Conservation (phyloP, 108 stramenopile genomes). For the Skeletonema grethae region DNA sequence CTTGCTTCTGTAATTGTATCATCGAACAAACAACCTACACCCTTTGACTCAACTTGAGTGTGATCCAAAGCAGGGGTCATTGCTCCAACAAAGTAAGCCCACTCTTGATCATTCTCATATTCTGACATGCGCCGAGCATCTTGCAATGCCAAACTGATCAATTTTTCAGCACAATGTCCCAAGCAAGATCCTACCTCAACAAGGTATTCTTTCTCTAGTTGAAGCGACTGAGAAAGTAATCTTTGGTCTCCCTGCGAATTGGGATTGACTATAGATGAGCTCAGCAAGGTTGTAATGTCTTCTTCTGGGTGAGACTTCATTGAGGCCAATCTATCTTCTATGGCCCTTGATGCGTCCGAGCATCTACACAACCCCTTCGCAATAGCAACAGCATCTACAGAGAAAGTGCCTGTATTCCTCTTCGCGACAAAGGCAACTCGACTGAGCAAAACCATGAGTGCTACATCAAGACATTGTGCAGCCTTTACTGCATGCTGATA, state of each 20-base stretch:
- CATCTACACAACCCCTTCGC: constrained; percentile 44
- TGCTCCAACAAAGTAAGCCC: constrained; percentile 38
- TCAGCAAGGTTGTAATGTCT: constrained; percentile 33
- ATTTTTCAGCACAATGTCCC: constrained; percentile 38
- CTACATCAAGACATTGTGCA: constrained; percentile 29
- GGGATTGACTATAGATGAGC: constrained; percentile 17
- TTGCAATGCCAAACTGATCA: constrained; percentile 29
- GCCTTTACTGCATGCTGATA: constrained; percentile 28
- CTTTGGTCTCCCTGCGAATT: not conserved
- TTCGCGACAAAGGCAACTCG: constrained; percentile 19
- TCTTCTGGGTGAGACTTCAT: constrained; percentile 37
- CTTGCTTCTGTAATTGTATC: not conserved
- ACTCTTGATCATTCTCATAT: constrained; percentile 9
- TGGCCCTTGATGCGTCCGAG: constrained; percentile 42
- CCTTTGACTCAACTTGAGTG: constrained; percentile 37
- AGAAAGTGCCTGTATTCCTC: constrained; percentile 14
- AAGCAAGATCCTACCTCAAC: constrained; percentile 17
- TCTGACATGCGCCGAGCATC: constrained; percentile 31
- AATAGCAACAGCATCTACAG: constrained; percentile 38
- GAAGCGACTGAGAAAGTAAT: constrained; percentile 8
- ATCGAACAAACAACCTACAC: constrained; percentile 6
- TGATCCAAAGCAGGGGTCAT: constrained; percentile 38
- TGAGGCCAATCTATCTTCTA: constrained; percentile 21
- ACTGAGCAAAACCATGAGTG: constrained; percentile 27
- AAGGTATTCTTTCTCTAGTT: constrained; percentile 30